These are phyloP conservation scores for Carex arenaria DNA, from an alignment of 202 grass and related monocot genomes.

Conservation along the genomic window DNA sequence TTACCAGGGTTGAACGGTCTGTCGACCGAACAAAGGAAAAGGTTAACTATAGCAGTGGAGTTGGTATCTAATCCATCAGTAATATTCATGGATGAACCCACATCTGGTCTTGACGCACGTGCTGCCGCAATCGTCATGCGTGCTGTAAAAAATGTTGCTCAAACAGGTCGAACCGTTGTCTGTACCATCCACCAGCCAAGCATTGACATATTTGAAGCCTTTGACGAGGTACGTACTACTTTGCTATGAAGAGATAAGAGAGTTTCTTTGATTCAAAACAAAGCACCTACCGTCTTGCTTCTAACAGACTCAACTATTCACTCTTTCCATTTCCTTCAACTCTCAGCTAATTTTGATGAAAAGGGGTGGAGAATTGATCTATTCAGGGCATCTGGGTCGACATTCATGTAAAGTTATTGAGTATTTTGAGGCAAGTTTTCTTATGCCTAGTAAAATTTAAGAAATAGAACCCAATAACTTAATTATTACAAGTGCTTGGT, in stretches of 20 bases:
- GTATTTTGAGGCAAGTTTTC: conserved; percentile 64
- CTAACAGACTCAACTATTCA: not conserved
- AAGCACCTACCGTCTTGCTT: not conserved
- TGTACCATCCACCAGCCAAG: conserved; percentile 95
- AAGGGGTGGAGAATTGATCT: conserved; percentile 80
- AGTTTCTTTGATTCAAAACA: not conserved
- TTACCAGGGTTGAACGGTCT: conserved; percentile 57
- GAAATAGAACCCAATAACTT: not conserved
- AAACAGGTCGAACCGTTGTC: conserved; percentile 70
- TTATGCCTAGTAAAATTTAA: not conserved
- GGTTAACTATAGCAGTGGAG: conserved; percentile 77
- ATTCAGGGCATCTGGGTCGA: conserved; percentile 47
- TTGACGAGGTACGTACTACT: conserved; percentile 58
- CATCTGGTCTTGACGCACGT: conserved; percentile 75
- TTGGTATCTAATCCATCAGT: conserved; percentile 85
- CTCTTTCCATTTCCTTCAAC: conserved; percentile 10
- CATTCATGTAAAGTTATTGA: conserved; percentile 56
- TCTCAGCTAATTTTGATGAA: conserved; percentile 74
- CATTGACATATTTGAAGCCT: conserved; percentile 89
- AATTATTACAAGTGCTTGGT: not conserved
- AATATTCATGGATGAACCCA: conserved; percentile 94
- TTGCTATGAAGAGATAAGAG: not conserved
- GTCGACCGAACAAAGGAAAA: conserved; percentile 68
- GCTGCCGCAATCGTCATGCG: conserved; percentile 88
- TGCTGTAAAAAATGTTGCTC: conserved; percentile 69